Percentiles rank a stretch among this genome's conserved stretches.
Conservation (phyloP, 148 eudicot genomes). For the Nepenthes mirabilis region DNA sequence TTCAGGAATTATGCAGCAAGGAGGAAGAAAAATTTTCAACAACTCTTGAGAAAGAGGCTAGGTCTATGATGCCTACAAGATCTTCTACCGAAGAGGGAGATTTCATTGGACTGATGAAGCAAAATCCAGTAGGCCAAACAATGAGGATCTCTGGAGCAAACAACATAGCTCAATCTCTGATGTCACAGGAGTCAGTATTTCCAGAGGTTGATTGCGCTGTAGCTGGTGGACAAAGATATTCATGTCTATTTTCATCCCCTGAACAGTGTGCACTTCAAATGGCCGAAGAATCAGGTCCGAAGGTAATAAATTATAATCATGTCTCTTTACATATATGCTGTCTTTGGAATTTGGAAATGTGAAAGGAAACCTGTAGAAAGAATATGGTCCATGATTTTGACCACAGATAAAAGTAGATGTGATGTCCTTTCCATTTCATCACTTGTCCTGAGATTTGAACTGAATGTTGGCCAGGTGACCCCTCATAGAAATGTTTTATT, state of each 20-base stretch:
- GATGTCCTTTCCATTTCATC: no score
- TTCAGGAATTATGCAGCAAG: constrained; percentile 31
- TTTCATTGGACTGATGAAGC: constrained; percentile 9
- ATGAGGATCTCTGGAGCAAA: constrained; percentile 16
- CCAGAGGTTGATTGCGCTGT: background rate
- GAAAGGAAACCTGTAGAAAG: no score
- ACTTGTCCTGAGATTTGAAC: no score
- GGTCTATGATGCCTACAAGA: constrained; percentile 9
- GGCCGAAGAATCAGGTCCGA: background rate
- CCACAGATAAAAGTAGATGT: no score
- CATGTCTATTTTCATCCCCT: background rate
- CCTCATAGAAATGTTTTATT: no score
- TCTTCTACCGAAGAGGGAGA: constrained; percentile 13
- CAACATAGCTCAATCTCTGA: constrained; percentile 1
- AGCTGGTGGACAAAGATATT: constrained; percentile 1
- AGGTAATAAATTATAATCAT: background rate
- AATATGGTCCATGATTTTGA: no score
- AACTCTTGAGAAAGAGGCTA: constrained; percentile 14
- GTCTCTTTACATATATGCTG: background rate
- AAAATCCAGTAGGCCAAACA: constrained; percentile 8
- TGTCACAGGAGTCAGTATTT: background rate
- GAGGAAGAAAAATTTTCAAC: constrained; percentile 8
- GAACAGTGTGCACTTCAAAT: background rate
- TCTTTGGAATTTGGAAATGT: background rate
- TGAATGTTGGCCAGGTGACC: no score